Evolutionary conservation across 805 yeast species (phyloP).

Genomic region (Spathaspora sp.): DNA sequence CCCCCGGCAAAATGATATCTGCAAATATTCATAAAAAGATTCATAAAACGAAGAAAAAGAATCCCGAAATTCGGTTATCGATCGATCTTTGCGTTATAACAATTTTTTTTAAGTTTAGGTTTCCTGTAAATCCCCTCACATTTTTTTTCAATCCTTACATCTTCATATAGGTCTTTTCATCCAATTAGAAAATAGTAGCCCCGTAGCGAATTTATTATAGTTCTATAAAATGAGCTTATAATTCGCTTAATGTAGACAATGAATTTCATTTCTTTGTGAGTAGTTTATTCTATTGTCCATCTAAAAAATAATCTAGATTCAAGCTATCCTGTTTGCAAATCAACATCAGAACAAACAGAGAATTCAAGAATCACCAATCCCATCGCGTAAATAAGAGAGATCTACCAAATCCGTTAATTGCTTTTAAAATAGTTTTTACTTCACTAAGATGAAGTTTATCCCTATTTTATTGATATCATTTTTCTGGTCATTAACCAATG

Average conservation of each 20-base stretch:
- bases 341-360: neutral
- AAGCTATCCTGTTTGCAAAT: neutral
- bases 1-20: too few relatives aligned
- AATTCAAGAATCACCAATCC: neutral
- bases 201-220: too few relatives aligned
- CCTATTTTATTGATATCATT: conserved; percentile 4
- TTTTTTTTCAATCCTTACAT: too few relatives aligned
- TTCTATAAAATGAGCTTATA: neutral
- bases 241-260: neutral
- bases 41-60: too few relatives aligned
- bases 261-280: neutral
- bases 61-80: too few relatives aligned
- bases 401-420: neutral
- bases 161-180: neutral
- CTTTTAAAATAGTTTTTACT: neutral
- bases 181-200: neutral
- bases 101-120: too few relatives aligned
- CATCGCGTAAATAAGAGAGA: neutral
- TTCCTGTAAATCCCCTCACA: too few relatives aligned
- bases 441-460: conserved; percentile 2
- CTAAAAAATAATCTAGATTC: neutral
- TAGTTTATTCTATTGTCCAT: neutral
- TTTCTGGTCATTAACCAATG: conserved; percentile 16
- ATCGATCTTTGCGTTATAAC: too few relatives aligned
- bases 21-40: too few relatives aligned